phyloP scores from a whole-genome alignment of 2,329 filamentous ascomycete genomes.

The Stenocarpella maydis region DNA sequence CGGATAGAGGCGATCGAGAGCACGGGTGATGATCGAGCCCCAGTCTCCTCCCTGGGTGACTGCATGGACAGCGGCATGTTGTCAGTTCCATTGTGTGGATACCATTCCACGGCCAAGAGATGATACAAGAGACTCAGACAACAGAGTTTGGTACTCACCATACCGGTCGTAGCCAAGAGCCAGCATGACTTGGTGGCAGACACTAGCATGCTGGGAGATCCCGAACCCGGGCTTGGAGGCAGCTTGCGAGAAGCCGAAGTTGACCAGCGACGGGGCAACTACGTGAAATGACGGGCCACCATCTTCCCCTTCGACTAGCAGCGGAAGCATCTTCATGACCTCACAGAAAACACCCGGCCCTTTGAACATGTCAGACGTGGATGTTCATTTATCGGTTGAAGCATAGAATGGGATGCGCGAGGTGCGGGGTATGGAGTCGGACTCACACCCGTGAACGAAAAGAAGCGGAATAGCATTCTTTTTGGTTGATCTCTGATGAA shows the following conservation, averaged over 20 bases:
- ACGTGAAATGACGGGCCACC: constrained; percentile 52
- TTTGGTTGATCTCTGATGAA: constrained; percentile 57
- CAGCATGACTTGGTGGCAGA: constrained; percentile 50
- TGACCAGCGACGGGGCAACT: constrained; percentile 53
- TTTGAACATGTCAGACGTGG: too few relatives aligned
- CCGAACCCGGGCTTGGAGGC: constrained; percentile 45
- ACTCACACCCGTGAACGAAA: constrained; percentile 50
- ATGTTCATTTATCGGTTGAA: too few relatives aligned
- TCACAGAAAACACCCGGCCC: constrained; percentile 52
- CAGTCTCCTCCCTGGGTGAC: too few relatives aligned
- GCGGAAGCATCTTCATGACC: constrained; percentile 45
- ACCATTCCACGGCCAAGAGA: too few relatives aligned
- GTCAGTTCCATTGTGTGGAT: too few relatives aligned
- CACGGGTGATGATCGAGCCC: too few relatives aligned
- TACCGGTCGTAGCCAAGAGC: constrained; percentile 49
- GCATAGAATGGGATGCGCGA: neutral
- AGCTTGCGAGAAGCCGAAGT: constrained; percentile 50
- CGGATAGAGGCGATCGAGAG: constrained; percentile 8
- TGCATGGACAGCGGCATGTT: too few relatives aligned
- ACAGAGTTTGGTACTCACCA: too few relatives aligned
- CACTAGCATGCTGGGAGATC: constrained; percentile 41
- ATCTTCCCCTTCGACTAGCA: constrained; percentile 42
- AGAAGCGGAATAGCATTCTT: constrained; percentile 50
- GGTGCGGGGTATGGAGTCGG: neutral
- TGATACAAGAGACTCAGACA: too few relatives aligned